Conservation (phyloP, 2,329 filamentous ascomycete genomes). For the Xylariaceae sp. region DNA sequence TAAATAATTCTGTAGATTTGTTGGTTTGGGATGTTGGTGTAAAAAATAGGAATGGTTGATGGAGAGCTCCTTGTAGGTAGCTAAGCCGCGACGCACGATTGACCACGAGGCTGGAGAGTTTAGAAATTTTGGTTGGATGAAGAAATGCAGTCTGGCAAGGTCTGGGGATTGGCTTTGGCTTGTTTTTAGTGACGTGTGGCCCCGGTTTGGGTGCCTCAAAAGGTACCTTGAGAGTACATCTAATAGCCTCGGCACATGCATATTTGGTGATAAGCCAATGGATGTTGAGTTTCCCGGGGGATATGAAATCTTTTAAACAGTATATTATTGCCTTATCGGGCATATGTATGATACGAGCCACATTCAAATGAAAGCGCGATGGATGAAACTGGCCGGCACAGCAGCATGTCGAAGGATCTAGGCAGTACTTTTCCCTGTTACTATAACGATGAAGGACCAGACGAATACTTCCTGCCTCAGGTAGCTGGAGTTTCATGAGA, state of each 20-base stretch:
- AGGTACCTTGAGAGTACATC: not conserved
- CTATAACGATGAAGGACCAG: too few relatives aligned
- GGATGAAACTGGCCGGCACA: too few relatives aligned
- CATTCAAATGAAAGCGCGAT: too few relatives aligned
- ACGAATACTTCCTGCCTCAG: too few relatives aligned
- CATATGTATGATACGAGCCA: too few relatives aligned
- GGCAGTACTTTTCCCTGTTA: too few relatives aligned
- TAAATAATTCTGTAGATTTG: too few relatives aligned
- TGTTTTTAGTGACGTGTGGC: slow-evolving; percentile 6
- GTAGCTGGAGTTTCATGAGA: not conserved
- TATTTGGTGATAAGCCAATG: too few relatives aligned
- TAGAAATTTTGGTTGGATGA: slow-evolving; percentile 31
- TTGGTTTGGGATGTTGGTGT: not conserved
- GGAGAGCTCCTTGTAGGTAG: slow-evolving; percentile 21
- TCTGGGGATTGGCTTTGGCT: not conserved
- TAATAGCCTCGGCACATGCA: not conserved
- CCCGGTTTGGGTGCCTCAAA: not conserved
- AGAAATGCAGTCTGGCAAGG: slow-evolving; percentile 4
- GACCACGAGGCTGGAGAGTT: slow-evolving; percentile 32
- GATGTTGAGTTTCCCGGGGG: too few relatives aligned
- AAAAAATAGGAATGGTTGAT: not conserved
- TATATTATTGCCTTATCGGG: too few relatives aligned
- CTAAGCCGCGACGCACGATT: slow-evolving; percentile 28
- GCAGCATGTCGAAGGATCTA: too few relatives aligned
- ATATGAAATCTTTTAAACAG: too few relatives aligned